These are phyloP conservation scores for Aspergillus fumigatus DNA, from an alignment of 2,329 filamentous ascomycete species.

Conservation along the genomic window DNA sequence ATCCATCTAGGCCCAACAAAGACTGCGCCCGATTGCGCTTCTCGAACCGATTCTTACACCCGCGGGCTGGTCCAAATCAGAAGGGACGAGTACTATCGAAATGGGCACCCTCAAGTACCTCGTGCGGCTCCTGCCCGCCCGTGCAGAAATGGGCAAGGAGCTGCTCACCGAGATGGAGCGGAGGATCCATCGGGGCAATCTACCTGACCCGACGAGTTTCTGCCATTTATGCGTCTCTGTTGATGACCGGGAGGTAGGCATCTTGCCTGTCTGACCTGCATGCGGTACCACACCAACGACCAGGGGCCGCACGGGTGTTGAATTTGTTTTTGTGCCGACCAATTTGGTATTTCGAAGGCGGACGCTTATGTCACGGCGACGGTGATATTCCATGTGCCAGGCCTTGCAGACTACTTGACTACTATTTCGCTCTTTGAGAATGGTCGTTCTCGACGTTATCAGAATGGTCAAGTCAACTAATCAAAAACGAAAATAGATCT, in stretches of 20 bases:
- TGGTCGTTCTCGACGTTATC: background rate
- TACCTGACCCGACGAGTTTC: background rate
- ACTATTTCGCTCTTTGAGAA: background rate
- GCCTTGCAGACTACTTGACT: background rate
- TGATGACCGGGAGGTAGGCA: background rate
- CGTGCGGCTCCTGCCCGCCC: background rate
- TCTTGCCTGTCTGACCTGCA: background rate
- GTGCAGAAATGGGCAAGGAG: background rate
- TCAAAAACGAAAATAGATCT: background rate
- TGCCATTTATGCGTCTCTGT: background rate
- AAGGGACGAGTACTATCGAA: background rate
- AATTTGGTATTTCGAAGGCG: background rate
- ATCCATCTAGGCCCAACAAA: background rate
- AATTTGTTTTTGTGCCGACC: background rate
- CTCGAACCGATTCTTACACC: background rate
- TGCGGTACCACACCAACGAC: background rate
- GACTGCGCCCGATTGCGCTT: background rate
- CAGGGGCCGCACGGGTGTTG: background rate
- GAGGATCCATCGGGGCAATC: background rate
- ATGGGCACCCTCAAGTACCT: background rate
- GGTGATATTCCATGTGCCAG: background rate
- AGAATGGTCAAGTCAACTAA: background rate
- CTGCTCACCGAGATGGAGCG: background rate
- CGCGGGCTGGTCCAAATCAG: background rate
- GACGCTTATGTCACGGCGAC: background rate